A percentile compares a stretch with the other conserved stretches of the same genome.
Conservation (phyloP, 495 filamentous ascomycete genomes). For the Podospora appendiculata region DNA sequence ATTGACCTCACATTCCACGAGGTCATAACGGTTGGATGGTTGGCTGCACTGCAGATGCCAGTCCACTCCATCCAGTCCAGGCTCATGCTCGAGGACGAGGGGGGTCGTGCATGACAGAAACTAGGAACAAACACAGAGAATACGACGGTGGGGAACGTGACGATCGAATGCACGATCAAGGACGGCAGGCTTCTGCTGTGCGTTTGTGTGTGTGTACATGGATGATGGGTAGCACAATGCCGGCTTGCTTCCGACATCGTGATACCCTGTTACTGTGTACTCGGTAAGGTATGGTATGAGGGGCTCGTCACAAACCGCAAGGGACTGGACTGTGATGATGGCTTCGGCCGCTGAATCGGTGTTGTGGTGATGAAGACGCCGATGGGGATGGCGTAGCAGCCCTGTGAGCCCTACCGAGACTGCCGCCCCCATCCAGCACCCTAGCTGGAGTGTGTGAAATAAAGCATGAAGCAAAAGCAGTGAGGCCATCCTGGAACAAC, state of each 20-base stretch:
- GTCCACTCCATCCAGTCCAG: not conserved
- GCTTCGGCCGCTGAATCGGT: too few relatives aligned
- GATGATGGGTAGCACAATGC: not conserved
- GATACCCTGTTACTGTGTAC: not conserved
- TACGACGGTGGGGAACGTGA: not conserved
- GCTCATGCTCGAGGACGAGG: not conserved
- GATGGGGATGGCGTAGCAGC: too few relatives aligned
- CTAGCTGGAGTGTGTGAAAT: too few relatives aligned
- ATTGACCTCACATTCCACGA: conserved; percentile 12
- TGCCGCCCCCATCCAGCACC: too few relatives aligned
- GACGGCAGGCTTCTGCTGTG: not conserved
- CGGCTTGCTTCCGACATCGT: not conserved
- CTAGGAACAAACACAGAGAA: not conserved
- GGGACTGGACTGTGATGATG: too few relatives aligned
- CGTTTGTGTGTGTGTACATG: too few relatives aligned
- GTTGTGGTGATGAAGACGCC: too few relatives aligned
- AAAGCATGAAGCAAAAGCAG: not conserved
- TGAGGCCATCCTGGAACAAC: not conserved
- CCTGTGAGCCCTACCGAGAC: not conserved
- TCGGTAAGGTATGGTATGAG: not conserved
- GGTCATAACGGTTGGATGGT: conserved; percentile 1
- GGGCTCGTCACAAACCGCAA: not conserved
- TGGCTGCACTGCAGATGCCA: conserved; percentile 1
- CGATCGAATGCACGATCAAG: not conserved
- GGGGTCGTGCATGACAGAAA: not conserved